Evolutionary conservation across 306 rosid genomes (phyloP).

Genomic region (Rubus idaeus): DNA sequence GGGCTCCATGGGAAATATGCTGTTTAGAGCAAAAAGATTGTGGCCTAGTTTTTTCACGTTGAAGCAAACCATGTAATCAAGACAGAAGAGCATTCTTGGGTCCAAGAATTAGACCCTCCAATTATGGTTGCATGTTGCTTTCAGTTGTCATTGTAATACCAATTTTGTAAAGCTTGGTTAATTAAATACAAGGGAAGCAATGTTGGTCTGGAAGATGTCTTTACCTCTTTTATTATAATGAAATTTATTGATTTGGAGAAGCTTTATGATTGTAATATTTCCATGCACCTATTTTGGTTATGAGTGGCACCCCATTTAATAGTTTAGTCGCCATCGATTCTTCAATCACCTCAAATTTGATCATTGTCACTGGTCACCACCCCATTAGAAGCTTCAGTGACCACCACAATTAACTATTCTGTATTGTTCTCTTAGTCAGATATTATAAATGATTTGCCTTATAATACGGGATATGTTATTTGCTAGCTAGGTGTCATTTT

Average conservation of each 20-base stretch:
- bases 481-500: not conserved
- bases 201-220: not conserved
- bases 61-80: not conserved
- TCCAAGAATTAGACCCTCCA: not conserved
- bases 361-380: conserved; percentile 18
- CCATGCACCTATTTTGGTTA: not conserved
- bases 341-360: not conserved
- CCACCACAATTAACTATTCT: not conserved
- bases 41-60: not conserved
- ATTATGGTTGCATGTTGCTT: not conserved
- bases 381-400: not conserved
- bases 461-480: not conserved
- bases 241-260: not conserved
- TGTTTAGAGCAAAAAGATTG: not conserved
- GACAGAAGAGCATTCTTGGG: not conserved
- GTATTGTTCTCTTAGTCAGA: not conserved
- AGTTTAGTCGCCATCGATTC: conserved; percentile 3
- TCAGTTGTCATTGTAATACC: not conserved
- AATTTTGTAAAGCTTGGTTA: not conserved
- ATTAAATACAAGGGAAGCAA: not conserved
- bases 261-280: not conserved
- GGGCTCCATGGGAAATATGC: not conserved
- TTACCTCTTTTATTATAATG: not conserved
- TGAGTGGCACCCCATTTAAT: conserved; percentile 10
- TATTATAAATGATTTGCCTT: too few relatives aligned